Evolutionary conservation across 441 rosid genomes (phyloP).

Genomic region (Isatis lusitanica): DNA sequence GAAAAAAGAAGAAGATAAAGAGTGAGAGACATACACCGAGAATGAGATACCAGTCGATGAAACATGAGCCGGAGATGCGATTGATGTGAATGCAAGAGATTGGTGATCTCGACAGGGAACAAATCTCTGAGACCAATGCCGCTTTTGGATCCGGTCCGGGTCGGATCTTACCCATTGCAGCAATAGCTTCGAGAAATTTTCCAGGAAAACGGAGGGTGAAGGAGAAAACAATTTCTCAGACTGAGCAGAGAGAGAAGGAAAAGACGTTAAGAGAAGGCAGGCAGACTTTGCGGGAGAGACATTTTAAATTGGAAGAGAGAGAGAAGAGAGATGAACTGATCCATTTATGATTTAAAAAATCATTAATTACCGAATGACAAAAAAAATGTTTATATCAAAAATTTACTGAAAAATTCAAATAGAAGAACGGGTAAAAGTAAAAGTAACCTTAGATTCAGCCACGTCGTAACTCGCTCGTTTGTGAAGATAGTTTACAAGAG

Average conservation of each 20-base stretch:
- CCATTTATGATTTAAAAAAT: not conserved
- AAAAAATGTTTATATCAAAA: not conserved
- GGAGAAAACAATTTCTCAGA: not conserved
- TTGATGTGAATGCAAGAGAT: constrained; percentile 52
- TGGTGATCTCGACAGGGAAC: constrained; percentile 51
- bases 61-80: constrained; percentile 38
- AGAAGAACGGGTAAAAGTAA: constrained; percentile 19
- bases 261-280: constrained; percentile 62
- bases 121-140: constrained; percentile 59
- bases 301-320: constrained; percentile 56
- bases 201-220: not conserved
- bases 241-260: constrained; percentile 22
- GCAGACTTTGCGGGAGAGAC: constrained; percentile 52
- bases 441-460: constrained; percentile 3
- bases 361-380: not conserved
- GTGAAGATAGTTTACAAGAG: not conserved
- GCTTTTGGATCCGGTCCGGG: constrained; percentile 51
- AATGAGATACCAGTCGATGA: constrained; percentile 88
- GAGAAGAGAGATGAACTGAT: not conserved
- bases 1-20: not conserved
- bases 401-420: not conserved
- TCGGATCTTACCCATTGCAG: constrained; percentile 44
- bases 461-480: not conserved
- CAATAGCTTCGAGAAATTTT: constrained; percentile 20
- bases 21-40: constrained; percentile 63